These are phyloP conservation scores for Choiromyces venosus DNA, from an alignment of 495 filamentous ascomycete genomes.

Conservation along the genomic window DNA sequence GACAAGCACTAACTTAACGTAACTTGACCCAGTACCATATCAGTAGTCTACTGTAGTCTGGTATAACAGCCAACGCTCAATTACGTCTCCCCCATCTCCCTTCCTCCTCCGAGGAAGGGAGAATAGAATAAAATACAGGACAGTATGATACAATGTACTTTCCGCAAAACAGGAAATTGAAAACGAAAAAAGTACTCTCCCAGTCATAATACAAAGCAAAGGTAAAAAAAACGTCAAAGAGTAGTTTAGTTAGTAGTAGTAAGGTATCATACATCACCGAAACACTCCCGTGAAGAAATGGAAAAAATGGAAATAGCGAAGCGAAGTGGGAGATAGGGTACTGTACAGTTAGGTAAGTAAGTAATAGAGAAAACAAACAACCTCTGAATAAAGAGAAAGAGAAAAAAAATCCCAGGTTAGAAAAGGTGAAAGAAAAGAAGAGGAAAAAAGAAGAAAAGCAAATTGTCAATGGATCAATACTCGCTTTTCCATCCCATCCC, in stretches of 20 bases:
- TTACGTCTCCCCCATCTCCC: neutral
- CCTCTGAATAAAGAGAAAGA: neutral
- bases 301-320: neutral
- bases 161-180: neutral
- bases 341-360: neutral
- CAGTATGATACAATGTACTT: too few species aligned
- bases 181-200: neutral
- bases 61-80: too few species aligned
- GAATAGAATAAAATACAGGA: neutral
- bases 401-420: neutral
- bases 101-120: neutral
- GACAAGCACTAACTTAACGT: neutral
- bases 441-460: neutral
- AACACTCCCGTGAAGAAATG: neutral
- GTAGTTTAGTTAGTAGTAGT: too few species aligned
- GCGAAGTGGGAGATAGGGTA: too few species aligned
- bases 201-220: neutral
- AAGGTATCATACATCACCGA: too few species aligned
- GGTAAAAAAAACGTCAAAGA: neutral
- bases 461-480: slow-evolving; percentile 3
- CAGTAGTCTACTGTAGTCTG: too few species aligned
- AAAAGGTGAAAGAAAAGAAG: neutral
- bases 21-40: neutral
- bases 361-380: neutral
- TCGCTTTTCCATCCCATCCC: neutral